Evolutionary conservation across 208 protist genomes (phyloP).

Genomic region (Endotrypanum monterogeii): DNA sequence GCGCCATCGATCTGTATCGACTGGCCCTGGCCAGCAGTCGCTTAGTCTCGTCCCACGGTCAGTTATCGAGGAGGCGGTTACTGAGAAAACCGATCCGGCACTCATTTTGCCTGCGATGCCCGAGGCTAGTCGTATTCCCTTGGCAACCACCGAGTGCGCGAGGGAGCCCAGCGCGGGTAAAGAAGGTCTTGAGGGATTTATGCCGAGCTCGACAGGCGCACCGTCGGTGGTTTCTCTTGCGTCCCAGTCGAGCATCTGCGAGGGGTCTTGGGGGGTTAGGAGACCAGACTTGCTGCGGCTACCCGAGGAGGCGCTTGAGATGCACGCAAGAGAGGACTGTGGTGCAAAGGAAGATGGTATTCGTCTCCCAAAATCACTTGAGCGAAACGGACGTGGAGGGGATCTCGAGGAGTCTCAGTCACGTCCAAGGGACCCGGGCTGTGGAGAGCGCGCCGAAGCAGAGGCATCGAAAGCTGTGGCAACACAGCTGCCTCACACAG

Average conservation of each 20-base stretch:
- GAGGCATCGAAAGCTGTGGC: not conserved
- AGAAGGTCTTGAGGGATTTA: not conserved
- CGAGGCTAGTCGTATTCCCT: too few relatives aligned
- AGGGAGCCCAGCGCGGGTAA: not conserved
- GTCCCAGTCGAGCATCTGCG: not conserved
- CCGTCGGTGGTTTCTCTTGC: not conserved
- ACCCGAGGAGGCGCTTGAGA: not conserved
- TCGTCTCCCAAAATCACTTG: not conserved
- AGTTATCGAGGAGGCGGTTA: not conserved
- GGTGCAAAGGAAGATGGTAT: too few relatives aligned
- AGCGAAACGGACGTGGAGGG: not conserved
- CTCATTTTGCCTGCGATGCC: not conserved
- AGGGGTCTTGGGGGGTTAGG: not conserved
- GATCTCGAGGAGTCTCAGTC: not conserved
- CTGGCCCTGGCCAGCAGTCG: not conserved
- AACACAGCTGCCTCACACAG: not conserved
- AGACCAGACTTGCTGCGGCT: not conserved
- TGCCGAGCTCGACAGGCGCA: not conserved
- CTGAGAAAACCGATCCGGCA: not conserved
- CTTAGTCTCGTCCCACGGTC: not conserved
- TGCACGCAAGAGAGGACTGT: not conserved
- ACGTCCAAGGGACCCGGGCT: not conserved
- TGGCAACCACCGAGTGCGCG: not conserved
- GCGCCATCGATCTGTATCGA: conserved; percentile 8
- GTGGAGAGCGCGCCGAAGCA: not conserved